A percentile compares a stretch with the other conserved stretches of the same genome.
These are phyloP conservation scores for Juncus effusus DNA, from an alignment of 176 grass and related monocot genomes.

Conservation along the genomic window DNA sequence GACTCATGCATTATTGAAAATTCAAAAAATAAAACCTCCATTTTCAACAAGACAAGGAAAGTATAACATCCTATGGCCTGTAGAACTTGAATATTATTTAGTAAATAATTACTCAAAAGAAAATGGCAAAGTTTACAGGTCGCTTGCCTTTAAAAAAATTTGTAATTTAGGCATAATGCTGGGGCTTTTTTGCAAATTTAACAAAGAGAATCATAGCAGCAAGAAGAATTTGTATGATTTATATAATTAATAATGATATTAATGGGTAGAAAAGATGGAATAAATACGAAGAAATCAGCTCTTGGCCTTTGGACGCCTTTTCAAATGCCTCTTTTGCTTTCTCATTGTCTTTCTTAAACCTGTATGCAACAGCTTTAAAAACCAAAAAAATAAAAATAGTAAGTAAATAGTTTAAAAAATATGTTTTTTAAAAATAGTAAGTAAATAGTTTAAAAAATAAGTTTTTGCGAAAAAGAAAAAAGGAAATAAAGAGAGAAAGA, in stretches of 20 bases:
- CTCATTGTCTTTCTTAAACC: slow-evolving; percentile 78
- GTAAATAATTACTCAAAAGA: no score
- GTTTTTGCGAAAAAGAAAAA: neutral
- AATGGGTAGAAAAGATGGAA: slow-evolving; percentile 14
- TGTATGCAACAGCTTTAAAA: slow-evolving; percentile 78
- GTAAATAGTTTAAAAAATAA: neutral
- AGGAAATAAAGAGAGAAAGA: slow-evolving; percentile 13
- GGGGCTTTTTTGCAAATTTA: no score
- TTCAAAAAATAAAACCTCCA: no score
- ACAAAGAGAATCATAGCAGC: no score
- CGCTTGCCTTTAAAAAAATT: no score
- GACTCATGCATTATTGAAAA: no score
- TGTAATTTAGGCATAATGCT: no score
- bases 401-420: neutral
- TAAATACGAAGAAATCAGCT: slow-evolving; percentile 98
- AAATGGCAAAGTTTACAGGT: no score
- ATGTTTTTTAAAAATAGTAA: slow-evolving; percentile 18
- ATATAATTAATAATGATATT: slow-evolving; percentile 12
- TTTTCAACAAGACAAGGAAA: no score
- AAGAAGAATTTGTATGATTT: no score
- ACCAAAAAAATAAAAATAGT: slow-evolving; percentile 29
- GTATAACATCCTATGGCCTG: no score
- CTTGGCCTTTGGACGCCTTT: slow-evolving; percentile 98
- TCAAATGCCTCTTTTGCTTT: slow-evolving; percentile 99
- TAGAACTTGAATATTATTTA: no score